Conservation (phyloP, 2,329 filamentous ascomycete genomes). For the Fonsecaea erecta region DNA sequence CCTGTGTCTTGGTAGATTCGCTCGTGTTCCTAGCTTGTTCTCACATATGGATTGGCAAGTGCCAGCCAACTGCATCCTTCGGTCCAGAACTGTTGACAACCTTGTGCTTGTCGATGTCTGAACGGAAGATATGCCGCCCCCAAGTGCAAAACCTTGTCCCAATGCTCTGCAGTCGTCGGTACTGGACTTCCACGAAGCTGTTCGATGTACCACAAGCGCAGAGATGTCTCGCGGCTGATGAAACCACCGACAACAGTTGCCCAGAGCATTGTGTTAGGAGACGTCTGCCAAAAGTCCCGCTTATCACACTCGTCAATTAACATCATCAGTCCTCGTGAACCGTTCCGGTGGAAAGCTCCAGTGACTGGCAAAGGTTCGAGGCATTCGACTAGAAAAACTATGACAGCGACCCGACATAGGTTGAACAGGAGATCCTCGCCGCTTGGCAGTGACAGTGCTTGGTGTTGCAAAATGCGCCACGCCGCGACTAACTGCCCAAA, state of each 20-base stretch:
- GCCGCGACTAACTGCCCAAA: slow-evolving; percentile 20
- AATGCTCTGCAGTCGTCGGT: background rate
- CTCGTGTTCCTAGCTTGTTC: background rate
- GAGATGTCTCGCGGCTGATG: slow-evolving; percentile 36
- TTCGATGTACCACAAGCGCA: slow-evolving; percentile 18
- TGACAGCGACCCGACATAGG: slow-evolving; percentile 18
- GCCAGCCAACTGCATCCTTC: slow-evolving; percentile 15
- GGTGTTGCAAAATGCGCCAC: slow-evolving; percentile 22
- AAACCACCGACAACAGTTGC: slow-evolving; percentile 45
- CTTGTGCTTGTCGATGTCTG: slow-evolving; percentile 16
- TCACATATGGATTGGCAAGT: background rate
- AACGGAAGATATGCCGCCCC: slow-evolving; percentile 15
- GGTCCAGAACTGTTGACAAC: slow-evolving; percentile 17
- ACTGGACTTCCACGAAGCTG: slow-evolving; percentile 16
- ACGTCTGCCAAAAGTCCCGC: slow-evolving; percentile 38
- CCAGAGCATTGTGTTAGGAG: slow-evolving; percentile 42
- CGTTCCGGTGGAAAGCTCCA: slow-evolving; percentile 13
- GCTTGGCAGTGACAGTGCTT: slow-evolving; percentile 11
- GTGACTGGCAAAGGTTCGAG: slow-evolving; percentile 18
- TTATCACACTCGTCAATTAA: slow-evolving; percentile 38
- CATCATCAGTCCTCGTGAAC: slow-evolving; percentile 19
- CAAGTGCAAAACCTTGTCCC: slow-evolving; percentile 10
- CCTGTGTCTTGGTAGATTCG: background rate
- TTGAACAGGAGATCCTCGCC: slow-evolving; percentile 17
- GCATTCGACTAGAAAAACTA: slow-evolving; percentile 23